phyloP scores from a whole-genome alignment of 192 early-diverging fungal species.

The Podila horticola region DNA sequence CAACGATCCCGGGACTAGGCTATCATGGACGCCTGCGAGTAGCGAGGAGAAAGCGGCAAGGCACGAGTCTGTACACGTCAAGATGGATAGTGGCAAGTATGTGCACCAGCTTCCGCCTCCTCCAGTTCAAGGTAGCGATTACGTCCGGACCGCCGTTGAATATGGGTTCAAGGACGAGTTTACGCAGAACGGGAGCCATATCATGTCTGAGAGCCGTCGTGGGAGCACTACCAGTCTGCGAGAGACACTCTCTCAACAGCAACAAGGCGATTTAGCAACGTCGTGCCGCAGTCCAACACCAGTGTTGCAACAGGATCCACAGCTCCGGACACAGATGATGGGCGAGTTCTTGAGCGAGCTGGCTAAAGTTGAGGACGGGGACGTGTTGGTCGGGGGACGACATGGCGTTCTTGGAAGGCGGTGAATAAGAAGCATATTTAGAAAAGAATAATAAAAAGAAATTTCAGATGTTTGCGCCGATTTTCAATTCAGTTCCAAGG shows the following conservation, averaged over 20 bases:
- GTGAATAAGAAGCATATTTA: not conserved
- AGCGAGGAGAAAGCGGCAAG: not conserved
- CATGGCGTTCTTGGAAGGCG: slow-evolving; percentile 24
- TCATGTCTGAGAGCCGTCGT: slow-evolving; percentile 16
- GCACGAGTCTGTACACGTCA: slow-evolving; percentile 1
- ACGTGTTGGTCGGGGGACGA: slow-evolving; percentile 36
- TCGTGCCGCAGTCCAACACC: slow-evolving; percentile 7
- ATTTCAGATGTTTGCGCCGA: too few relatives aligned
- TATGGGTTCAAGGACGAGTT: not conserved
- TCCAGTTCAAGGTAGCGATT: not conserved
- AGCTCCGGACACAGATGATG: slow-evolving; percentile 22
- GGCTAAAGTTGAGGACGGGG: slow-evolving; percentile 40
- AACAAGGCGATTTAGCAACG: slow-evolving; percentile 18
- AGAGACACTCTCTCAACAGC: not conserved
- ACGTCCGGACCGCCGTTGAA: not conserved
- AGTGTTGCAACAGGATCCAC: not conserved
- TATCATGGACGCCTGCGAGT: not conserved
- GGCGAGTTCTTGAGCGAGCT: slow-evolving; percentile 40
- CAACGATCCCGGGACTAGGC: not conserved
- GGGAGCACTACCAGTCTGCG: slow-evolving; percentile 30
- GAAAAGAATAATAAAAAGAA: too few relatives aligned
- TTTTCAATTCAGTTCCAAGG: too few relatives aligned
- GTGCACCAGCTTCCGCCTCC: not conserved
- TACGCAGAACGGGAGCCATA: not conserved
- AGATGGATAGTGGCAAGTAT: slow-evolving; percentile 48